These are phyloP conservation scores for Alternaria consortialis DNA, from an alignment of 2,329 filamentous ascomycete species.

Conservation along the genomic window DNA sequence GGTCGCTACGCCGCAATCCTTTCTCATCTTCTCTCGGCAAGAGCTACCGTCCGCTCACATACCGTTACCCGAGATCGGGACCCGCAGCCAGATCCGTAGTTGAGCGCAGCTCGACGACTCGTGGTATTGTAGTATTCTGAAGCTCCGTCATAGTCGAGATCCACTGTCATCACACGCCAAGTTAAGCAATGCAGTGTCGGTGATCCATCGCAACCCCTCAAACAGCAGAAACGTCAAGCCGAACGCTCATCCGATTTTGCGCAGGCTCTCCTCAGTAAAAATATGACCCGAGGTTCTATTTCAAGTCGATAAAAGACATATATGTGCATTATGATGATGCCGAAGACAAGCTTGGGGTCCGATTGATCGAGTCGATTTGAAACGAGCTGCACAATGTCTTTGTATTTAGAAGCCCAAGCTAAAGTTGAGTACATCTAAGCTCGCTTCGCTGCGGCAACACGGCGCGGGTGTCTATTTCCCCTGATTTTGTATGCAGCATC, in stretches of 20 bases:
- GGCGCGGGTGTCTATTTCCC: conserved; percentile 1
- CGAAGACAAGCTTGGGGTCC: not conserved
- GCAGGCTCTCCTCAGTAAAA: not conserved
- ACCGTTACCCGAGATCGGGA: not conserved
- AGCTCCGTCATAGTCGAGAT: not conserved
- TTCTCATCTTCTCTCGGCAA: not conserved
- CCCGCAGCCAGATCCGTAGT: not conserved
- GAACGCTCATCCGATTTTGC: not conserved
- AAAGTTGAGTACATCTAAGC: not conserved
- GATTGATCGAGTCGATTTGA: not conserved
- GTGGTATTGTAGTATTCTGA: not conserved
- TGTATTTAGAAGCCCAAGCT: conserved; percentile 3
- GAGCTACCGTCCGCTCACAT: not conserved
- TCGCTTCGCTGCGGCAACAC: conserved; percentile 1
- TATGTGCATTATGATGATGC: not conserved
- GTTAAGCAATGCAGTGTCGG: not conserved
- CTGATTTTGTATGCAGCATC: not conserved
- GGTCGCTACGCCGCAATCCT: not conserved
- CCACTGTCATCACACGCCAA: not conserved
- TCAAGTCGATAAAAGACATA: not conserved
- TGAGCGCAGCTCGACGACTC: not conserved
- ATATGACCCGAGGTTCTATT: conserved; percentile 1
- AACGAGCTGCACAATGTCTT: conserved; percentile 1
- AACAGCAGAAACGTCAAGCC: not conserved
- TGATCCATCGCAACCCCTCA: not conserved